Base-by-base conservation (phyloP, 1,139 yeast genomes). In the Groenewaldozyma auringiensis region DNA sequence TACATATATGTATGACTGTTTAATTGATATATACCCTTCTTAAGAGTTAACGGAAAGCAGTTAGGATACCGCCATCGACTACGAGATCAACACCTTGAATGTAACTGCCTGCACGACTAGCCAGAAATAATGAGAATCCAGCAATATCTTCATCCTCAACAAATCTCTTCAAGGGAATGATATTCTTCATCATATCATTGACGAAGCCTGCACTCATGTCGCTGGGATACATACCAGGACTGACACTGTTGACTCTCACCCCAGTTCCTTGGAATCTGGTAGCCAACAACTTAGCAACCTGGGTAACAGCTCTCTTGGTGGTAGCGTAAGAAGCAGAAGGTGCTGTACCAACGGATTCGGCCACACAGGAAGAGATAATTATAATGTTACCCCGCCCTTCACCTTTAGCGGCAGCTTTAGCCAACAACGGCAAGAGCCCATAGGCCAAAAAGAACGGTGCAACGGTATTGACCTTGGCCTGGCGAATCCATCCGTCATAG, bases 351-450 rank as follows among this genome's bases (percentile, higher is more conserved):
- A 83, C 84, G 52, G 81, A 88, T 57, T 83, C 80, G 55, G 76
- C 76, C 40, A 88, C 94, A 17, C 88, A 81, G 86, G 84, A 83
- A 42, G 92, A 81, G n/a, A 88, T 89, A 46, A 87, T 80, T 64
- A 84, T 70, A 53, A 84, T 78, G 51, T 81, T 44, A 6, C 49
- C 47, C 29, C 49, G 25, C 6, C 47, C 47, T 2, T 46, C 49
- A 3, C 47, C 49, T 33, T 41, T 35, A 20, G 29, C 35, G 17
- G 47, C 52, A 11, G 46, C 44, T 37, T 46, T 45, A 4, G 47
- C 42, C 25, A 46, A 25, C 39, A 42, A 27, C 38, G 51, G 41
- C 25, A 50, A 35, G 25, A 50, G 32, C 20, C 53, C 33, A 21
- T 43, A 43, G 18, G 46, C 38, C 22, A 47, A 22, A 17, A 42